Evolutionary conservation across 495 filamentous ascomycete genomes (phyloP), one percentile per base, ranked within the genome.

Genomic region (Penicillium coprophilum): DNA sequence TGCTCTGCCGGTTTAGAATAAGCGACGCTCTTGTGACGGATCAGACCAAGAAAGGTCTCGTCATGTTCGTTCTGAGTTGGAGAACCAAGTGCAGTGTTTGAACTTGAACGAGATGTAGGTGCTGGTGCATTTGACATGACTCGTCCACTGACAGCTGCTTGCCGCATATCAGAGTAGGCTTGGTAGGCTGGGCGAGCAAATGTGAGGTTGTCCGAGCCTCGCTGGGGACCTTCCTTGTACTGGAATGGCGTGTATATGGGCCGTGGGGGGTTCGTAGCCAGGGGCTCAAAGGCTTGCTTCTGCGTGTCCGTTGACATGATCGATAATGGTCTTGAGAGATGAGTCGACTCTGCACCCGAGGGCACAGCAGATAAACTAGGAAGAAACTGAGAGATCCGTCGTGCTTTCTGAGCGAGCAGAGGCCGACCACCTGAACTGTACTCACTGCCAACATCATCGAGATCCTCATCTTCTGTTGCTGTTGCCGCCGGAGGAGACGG

Each of bases 351-450:
- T 17, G 36, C 34, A 1, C 50, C 59, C 15, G 58, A 48, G 15
- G 50, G 19, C 21, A 60, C 40, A 9, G 53, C 45, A 12, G 60
- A 58, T 38, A 61, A 34, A 17, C 61, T 61, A 19, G 49, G 61
- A 34, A 46, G 31, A 61, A 57, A 50, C 49, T 61, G 50, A 11
- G 62, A 62, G 6, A 21, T 46, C 38, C 47, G 55, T 27, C 56
- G 43, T 13, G 57, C 56, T 39, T 46, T 44, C 43, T 59, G 62
- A 46, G 50, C 63, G 17, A 76, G 58, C 28, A 77, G 70, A 15
- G 79, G 78, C 7, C 79, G 72, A n/a, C 80, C 79, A 27, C 78
- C 80, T 19, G 78, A 71, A 43, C 79, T 82, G 49, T 77, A 81
- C 30, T 64, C 66, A 45, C 71, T 69, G 12, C 50, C 55, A n/a